A percentile compares a stretch with the other conserved stretches of the same genome.
Conservation (phyloP, 805 yeast species). For the Tetrapisispora taiwanensis region DNA sequence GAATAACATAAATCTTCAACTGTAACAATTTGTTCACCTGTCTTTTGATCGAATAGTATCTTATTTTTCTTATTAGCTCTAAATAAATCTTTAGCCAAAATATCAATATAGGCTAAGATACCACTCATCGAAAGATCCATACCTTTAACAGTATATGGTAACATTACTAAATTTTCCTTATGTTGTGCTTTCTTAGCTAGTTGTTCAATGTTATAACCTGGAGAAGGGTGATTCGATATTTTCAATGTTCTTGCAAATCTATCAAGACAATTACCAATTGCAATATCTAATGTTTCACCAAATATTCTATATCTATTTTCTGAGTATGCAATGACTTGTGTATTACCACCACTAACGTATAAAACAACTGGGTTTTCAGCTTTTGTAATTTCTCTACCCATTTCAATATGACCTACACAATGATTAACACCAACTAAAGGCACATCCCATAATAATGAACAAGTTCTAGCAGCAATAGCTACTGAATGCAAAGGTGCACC, state of each 20-base stretch:
- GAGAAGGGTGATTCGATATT: constrained; percentile 89
- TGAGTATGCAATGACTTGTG: constrained; percentile 95
- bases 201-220: constrained; percentile 95
- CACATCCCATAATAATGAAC: constrained; percentile 65
- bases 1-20: constrained; percentile 88
- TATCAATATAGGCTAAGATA: constrained; percentile 75
- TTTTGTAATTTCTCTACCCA: constrained; percentile 98
- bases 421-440: constrained; percentile 95
- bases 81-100: constrained; percentile 63
- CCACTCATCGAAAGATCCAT: constrained; percentile 98
- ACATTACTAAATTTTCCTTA: constrained; percentile 43
- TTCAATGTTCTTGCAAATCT: constrained; percentile 85
- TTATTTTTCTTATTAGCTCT: constrained; percentile 33
- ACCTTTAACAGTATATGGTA: constrained; percentile 96
- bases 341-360: constrained; percentile 96
- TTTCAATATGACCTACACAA: constrained; percentile 96
- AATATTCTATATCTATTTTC: constrained; percentile 91
- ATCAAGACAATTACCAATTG: constrained; percentile 94
- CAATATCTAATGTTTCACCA: constrained; percentile 97
- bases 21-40: constrained; percentile 44
- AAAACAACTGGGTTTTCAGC: constrained; percentile 95
- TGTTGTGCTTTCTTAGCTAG: constrained; percentile 60
- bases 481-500: constrained; percentile 96
- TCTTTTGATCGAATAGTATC: constrained; percentile 29
- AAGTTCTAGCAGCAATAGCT: constrained; percentile 82